Percentiles rank a stretch among this genome's conserved stretches.
phyloP scores from a whole-genome alignment of 345 rosid species.

The Lepidium africanum region DNA sequence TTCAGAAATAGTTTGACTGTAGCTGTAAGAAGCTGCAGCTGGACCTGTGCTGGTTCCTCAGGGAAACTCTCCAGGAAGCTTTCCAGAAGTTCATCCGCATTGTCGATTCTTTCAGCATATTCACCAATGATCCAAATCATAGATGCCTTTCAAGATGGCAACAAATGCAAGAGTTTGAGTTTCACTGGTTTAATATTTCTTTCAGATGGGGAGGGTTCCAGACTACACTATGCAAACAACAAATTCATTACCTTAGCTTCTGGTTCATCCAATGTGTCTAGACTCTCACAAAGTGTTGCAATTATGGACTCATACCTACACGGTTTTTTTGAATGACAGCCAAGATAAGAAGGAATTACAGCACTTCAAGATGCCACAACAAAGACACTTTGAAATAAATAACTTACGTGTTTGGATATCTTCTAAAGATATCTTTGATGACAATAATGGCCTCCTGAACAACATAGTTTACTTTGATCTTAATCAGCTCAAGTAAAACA shows the following conservation, averaged over 20 bases:
- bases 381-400: neutral
- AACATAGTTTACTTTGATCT: conserved; percentile 98
- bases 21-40: conserved; percentile 96
- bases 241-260: conserved; percentile 79
- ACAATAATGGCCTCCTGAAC: conserved; percentile 99
- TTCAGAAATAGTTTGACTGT: conserved; percentile 93
- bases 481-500: conserved; percentile 94
- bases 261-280: conserved; percentile 96
- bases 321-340: conserved; percentile 17
- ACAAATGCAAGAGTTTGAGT: neutral
- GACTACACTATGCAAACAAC: neutral
- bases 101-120: conserved; percentile 99
- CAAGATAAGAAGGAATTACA: neutral
- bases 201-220: conserved; percentile 36
- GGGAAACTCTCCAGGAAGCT: conserved; percentile 99
- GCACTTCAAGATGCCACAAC: neutral
- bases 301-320: conserved; percentile 97
- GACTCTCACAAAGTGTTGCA: conserved; percentile 96
- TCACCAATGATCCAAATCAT: conserved; percentile 99
- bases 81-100: conserved; percentile 98
- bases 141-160: conserved; percentile 58
- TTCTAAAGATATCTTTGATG: conserved; percentile 95
- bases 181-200: conserved; percentile 29
- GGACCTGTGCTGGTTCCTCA: conserved; percentile 99
- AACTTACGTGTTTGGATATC: conserved; percentile 97